Percentiles rank a stretch among this genome's conserved stretches.
Conservation (phyloP, 306 rosid species). For the Sicyos baderoa region DNA sequence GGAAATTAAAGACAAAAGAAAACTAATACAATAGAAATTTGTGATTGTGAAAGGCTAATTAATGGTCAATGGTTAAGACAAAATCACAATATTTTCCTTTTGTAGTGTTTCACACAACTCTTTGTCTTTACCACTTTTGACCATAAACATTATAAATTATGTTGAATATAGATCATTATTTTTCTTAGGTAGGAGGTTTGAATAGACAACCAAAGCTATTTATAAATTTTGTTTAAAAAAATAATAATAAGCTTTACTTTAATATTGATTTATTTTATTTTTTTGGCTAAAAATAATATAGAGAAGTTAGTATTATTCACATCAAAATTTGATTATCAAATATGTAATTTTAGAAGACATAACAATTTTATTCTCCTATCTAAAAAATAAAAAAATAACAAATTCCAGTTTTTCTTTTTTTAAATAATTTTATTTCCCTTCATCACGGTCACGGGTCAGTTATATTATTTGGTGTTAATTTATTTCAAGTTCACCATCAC, state of each 20-base stretch:
- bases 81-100: neutral
- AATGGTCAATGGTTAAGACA: neutral
- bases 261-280: neutral
- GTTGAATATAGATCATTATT: neutral
- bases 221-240: too few relatives aligned
- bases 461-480: too few relatives aligned
- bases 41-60: neutral
- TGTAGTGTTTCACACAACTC: neutral
- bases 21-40: neutral
- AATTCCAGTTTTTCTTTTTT: too few relatives aligned
- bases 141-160: neutral
- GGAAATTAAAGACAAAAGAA: neutral
- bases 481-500: too few relatives aligned
- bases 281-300: neutral
- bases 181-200: neutral
- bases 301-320: too few relatives aligned
- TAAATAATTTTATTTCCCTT: too few relatives aligned
- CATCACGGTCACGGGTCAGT: too few relatives aligned
- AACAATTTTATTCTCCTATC: too few relatives aligned
- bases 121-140: neutral
- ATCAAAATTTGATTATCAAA: too few relatives aligned
- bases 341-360: too few relatives aligned
- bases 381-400: too few relatives aligned
- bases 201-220: neutral
- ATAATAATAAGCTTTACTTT: neutral